A percentile compares a stretch with the other conserved stretches of the same genome.
These are phyloP conservation scores for Nepenthes mirabilis DNA, from an alignment of 148 eudicot genomes.

Conservation along the genomic window DNA sequence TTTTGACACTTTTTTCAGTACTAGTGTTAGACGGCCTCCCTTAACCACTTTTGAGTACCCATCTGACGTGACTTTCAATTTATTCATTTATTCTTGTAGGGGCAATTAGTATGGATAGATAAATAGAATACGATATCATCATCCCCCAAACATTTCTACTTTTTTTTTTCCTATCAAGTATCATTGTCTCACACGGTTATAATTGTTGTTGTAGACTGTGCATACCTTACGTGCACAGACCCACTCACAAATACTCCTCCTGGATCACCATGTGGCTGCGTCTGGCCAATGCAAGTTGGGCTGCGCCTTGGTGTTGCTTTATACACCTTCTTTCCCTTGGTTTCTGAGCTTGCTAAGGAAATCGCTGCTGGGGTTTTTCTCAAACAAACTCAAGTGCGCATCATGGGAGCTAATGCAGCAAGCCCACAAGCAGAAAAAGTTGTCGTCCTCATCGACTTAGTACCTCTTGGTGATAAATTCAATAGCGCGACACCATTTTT, in stretches of 20 bases:
- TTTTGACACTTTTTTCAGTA: conserved; percentile 29
- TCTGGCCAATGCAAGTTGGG: conserved; percentile 73
- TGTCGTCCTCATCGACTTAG: conserved; percentile 51
- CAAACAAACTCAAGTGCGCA: conserved; percentile 73
- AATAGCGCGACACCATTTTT: conserved; percentile 26
- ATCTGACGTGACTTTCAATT: no score
- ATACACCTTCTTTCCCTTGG: conserved; percentile 75
- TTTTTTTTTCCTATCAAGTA: no score
- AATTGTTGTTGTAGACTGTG: conserved; percentile 42
- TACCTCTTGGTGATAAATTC: conserved; percentile 46
- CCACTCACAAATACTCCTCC: conserved; percentile 74
- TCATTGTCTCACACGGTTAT: conserved; percentile 26
- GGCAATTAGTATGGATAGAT: no score
- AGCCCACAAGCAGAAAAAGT: conserved; percentile 58
- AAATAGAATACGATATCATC: no score
- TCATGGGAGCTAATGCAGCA: conserved; percentile 80
- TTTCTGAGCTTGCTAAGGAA: conserved; percentile 57
- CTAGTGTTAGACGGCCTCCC: conserved; percentile 18
- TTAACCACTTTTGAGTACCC: no score
- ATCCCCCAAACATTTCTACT: no score
- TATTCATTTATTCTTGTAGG: no score
- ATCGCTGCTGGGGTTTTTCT: conserved; percentile 50
- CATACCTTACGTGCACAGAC: conserved; percentile 48
- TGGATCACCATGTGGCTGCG: conserved; percentile 81
- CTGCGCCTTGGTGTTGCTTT: conserved; percentile 37